Evolutionary conservation across 257 asterid genomes (phyloP).

Genomic region (Salvia splendens): DNA sequence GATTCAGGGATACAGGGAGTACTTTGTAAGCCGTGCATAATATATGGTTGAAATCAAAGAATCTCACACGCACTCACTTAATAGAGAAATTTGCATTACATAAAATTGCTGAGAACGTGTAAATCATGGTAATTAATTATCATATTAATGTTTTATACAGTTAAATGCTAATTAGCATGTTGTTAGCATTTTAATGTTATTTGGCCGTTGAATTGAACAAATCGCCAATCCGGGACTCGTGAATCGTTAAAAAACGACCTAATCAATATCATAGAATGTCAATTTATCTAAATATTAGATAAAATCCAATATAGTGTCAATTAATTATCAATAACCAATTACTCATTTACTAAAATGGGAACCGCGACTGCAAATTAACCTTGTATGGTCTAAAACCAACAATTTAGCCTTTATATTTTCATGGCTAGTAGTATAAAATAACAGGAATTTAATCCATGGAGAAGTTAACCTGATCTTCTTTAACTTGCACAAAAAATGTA

Average conservation of each 20-base stretch:
- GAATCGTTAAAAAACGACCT: neutral
- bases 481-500: constrained; percentile 34
- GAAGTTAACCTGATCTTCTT: constrained; percentile 17
- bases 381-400: too few relatives aligned
- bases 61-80: too few relatives aligned
- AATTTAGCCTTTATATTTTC: too few relatives aligned
- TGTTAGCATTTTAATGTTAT: neutral
- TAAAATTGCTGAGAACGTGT: constrained; percentile 1
- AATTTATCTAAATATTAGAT: neutral
- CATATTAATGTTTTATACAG: neutral
- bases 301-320: too few relatives aligned
- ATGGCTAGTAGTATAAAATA: too few relatives aligned
- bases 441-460: neutral
- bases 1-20: too few relatives aligned
- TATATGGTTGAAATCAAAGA: too few relatives aligned
- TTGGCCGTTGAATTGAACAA: neutral
- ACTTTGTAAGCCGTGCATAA: too few relatives aligned
- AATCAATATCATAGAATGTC: neutral
- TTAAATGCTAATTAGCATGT: neutral
- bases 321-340: neutral
- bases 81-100: too few relatives aligned
- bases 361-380: too few relatives aligned
- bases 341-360: neutral
- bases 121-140: neutral
- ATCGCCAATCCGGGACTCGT: neutral